Evolutionary conservation across 352 stramenopile genomes (phyloP).

Genomic region (Saprolegnia parasitica): DNA sequence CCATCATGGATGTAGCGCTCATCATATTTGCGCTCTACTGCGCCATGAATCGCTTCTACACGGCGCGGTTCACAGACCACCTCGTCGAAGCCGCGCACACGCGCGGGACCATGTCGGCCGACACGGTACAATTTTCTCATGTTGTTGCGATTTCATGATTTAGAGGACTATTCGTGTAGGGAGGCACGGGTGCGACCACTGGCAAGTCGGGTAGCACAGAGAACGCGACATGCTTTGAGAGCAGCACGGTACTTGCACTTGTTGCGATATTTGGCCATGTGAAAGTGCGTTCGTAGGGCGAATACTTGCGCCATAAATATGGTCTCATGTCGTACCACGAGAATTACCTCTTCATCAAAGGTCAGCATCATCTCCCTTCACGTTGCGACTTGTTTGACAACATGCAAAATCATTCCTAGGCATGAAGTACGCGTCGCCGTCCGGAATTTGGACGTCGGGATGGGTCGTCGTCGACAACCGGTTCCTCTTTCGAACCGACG

Average conservation of each 20-base stretch:
- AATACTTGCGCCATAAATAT: constrained; percentile 27
- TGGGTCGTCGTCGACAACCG: constrained; percentile 53
- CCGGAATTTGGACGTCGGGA: constrained; percentile 56
- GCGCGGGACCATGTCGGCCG: not conserved
- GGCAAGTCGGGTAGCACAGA: not conserved
- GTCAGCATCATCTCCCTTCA: not conserved
- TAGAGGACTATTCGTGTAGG: not conserved
- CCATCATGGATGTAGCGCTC: not conserved
- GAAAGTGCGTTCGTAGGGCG: not conserved
- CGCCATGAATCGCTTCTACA: constrained; percentile 8
- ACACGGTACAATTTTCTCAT: not conserved
- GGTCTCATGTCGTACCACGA: constrained; percentile 24
- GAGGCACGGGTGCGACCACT: not conserved
- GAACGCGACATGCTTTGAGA: constrained; percentile 24
- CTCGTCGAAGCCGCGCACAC: constrained; percentile 7
- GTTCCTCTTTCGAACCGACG: constrained; percentile 44
- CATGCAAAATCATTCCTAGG: constrained; percentile 26
- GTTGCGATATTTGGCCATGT: not conserved
- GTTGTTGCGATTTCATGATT: not conserved
- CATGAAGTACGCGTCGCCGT: constrained; percentile 39
- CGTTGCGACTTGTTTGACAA: not conserved
- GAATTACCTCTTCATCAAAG: constrained; percentile 24
- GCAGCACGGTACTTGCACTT: constrained; percentile 6
- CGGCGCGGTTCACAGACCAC: constrained; percentile 11
- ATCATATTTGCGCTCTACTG: constrained; percentile 2